Base-by-base conservation (phyloP, 2,329 filamentous ascomycete species). In the Alternaria gaisen region DNA sequence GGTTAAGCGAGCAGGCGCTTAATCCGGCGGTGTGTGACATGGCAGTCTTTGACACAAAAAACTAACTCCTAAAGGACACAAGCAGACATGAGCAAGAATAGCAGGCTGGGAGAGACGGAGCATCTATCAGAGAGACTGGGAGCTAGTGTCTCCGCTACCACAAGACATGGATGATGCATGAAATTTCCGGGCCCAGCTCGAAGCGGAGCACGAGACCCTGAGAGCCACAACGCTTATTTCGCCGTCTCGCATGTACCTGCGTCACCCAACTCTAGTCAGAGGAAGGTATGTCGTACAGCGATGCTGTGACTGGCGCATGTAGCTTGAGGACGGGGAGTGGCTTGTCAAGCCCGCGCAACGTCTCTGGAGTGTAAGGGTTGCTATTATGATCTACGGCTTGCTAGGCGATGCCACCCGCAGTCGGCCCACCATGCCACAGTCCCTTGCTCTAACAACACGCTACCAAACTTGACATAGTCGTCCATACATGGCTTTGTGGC, bases 111-210 rank as follows among this genome's bases (percentile, higher is more conserved):
- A 40, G 28, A 26, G 42, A 43, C 26, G 43, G 36, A 20, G 40
- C 43, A 43, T 34, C 52, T 36, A 32, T 24, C 46, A 41, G 42
- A 51, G 46, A 40, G 41, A 30, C 36, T 61, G 44, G 32, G 46
- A 30, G 32, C 56, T 58, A 56, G 60, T 44, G 55, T 47, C 52
- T 60, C 55, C 58, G 51, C 58, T 48, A 55, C 54, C 41, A 53
- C 34, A 36, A 44, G 52, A 60, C 59, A 65, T 63, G 54, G 63
- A 55, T 61, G 53, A 69, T 66, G 61, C 62, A 59, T 65, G 52
- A 63, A 53, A 28, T 58, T 59, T 58, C 62, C 60, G 64, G 58
- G 47, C 67, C 56, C 61, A 54, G 53, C 56, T 61, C 20, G 47
- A 63, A 60, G 42, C 61, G 56, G 65, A 51, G 46, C 32, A 57